Evolutionary conservation across 2,329 filamentous ascomycete genomes (phyloP).

Genomic region (Claviceps quebecensis): DNA sequence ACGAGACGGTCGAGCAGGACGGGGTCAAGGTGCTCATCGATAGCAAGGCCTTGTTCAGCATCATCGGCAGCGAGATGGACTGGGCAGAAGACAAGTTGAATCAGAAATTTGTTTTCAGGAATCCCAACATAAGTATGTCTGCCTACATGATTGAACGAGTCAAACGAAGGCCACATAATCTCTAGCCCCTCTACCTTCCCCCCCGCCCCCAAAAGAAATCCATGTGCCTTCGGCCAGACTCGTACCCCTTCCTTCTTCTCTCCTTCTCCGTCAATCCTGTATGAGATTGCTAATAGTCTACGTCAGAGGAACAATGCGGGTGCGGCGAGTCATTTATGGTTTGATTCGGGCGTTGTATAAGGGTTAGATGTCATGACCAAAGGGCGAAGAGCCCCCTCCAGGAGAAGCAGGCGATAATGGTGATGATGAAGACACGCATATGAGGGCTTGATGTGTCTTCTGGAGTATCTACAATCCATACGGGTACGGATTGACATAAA

Average conservation of each 20-base stretch:
- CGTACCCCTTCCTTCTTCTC: not conserved
- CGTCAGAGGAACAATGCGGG: conserved; percentile 79
- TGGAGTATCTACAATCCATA: not conserved
- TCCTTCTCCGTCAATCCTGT: conserved; percentile 15
- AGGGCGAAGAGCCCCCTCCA: not conserved
- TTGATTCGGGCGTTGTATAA: conserved; percentile 15
- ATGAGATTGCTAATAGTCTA: conserved; percentile 5
- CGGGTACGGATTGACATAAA: not conserved
- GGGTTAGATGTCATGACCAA: not conserved
- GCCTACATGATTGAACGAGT: conserved; percentile 22
- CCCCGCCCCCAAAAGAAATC: no score
- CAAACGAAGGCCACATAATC: no score
- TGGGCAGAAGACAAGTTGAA: conserved; percentile 95
- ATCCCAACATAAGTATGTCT: conserved; percentile 89
- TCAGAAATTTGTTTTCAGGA: conserved; percentile 83
- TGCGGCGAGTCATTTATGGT: conserved; percentile 96
- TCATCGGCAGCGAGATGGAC: conserved; percentile 98
- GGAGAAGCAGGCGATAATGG: not conserved
- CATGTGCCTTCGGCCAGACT: not conserved
- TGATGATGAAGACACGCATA: not conserved
- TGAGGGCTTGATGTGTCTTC: not conserved
- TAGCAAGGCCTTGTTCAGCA: conserved; percentile 93
- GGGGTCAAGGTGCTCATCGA: conserved; percentile 93
- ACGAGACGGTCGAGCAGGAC: conserved; percentile 89
- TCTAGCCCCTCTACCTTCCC: no score